phyloP scores from a whole-genome alignment of 208 protist species.

The Polymyxa betae region DNA sequence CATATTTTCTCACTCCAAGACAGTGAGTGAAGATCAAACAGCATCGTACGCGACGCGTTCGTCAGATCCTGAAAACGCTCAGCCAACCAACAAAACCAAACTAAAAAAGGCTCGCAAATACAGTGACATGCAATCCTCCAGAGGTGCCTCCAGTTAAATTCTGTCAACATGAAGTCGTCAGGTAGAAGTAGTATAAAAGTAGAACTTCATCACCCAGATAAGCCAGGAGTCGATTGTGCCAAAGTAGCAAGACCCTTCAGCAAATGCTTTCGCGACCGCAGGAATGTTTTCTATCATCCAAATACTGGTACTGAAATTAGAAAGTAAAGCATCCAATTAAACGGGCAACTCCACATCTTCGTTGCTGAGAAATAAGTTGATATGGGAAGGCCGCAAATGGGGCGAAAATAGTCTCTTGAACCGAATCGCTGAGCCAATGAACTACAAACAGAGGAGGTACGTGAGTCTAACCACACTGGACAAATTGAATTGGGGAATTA shows the following conservation, averaged over 20 bases:
- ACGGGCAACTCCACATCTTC: conserved; percentile 81
- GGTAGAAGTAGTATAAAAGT: conserved; percentile 30
- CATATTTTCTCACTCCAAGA: conserved; percentile 88
- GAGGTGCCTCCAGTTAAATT: neutral
- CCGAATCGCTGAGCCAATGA: conserved; percentile 12
- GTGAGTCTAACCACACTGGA: conserved; percentile 68
- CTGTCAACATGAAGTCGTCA: neutral
- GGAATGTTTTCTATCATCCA: conserved; percentile 94
- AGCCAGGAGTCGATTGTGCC: conserved; percentile 97
- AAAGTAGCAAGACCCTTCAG: conserved; percentile 79
- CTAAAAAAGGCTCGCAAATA: neutral
- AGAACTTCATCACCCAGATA: conserved; percentile 87
- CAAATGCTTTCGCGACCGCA: conserved; percentile 69
- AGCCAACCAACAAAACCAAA: neutral
- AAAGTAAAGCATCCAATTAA: neutral
- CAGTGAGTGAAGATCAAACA: conserved; percentile 92
- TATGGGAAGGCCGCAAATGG: conserved; percentile 85
- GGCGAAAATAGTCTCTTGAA: conserved; percentile 62
- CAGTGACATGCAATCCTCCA: neutral
- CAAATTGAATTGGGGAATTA: neutral
- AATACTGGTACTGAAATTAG: conserved; percentile 44
- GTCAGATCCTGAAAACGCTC: conserved; percentile 11
- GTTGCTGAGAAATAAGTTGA: conserved; percentile 93
- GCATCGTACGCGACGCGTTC: conserved; percentile 84
- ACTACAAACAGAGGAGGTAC: conserved; percentile 65